These are phyloP conservation scores for Pythium plurisporium DNA, from an alignment of 352 stramenopile genomes.

Conservation along the genomic window DNA sequence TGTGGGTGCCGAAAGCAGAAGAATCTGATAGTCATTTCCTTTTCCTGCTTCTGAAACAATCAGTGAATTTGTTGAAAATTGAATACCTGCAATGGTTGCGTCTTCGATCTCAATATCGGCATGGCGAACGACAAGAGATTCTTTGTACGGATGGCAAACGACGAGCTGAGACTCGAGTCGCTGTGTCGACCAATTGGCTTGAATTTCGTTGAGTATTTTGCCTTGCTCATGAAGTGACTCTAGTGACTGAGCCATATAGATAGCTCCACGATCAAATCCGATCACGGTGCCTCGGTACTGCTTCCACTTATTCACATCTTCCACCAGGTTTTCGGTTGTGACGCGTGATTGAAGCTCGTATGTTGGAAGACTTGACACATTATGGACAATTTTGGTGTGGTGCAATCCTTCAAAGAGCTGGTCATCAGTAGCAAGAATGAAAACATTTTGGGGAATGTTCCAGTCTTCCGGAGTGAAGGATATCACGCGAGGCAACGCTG, in stretches of 20 bases:
- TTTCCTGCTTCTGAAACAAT: conserved; percentile 61
- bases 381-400: conserved; percentile 26
- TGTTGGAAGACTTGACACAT: conserved; percentile 19
- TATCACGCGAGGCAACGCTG: conserved; percentile 32
- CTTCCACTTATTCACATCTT: conserved; percentile 4
- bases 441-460: conserved; percentile 30
- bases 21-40: conserved; percentile 69
- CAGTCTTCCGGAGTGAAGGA: conserved; percentile 44
- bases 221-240: background rate
- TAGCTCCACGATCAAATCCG: background rate
- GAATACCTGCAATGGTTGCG: conserved; percentile 47
- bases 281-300: conserved; percentile 5
- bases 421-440: conserved; percentile 50
- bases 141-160: conserved; percentile 10
- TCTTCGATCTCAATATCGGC: conserved; percentile 34
- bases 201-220: conserved; percentile 24
- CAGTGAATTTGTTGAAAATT: conserved; percentile 64
- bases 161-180: conserved; percentile 18
- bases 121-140: background rate
- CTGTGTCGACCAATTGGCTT: conserved; percentile 40
- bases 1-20: conserved; percentile 62
- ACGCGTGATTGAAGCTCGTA: conserved; percentile 33
- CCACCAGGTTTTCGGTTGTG: conserved; percentile 16
- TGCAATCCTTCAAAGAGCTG: conserved; percentile 57
- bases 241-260: background rate